Percentiles rank a stretch among this genome's conserved stretches.
Evolutionary conservation across 2,329 filamentous ascomycete genomes (phyloP).

Genomic region (Ophiostoma triangulosporum): DNA sequence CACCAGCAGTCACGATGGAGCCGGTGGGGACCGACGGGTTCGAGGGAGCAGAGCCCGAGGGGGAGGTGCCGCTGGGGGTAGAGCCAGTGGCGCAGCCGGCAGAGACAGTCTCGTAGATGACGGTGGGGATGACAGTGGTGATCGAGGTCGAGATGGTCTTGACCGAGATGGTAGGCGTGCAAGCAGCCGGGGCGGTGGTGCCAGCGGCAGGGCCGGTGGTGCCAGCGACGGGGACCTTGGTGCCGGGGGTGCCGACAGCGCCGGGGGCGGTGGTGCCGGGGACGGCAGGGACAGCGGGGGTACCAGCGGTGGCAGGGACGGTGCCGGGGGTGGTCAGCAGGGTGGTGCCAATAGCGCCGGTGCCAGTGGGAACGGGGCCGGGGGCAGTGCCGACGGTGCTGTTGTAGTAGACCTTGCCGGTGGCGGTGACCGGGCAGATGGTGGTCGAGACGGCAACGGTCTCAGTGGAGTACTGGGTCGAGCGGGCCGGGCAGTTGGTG

Average conservation of each 20-base stretch:
- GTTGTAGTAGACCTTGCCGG: constrained; percentile 13
- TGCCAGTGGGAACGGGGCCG: neutral
- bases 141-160: constrained; percentile 41
- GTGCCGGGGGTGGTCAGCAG: constrained; percentile 21
- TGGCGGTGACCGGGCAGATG: constrained; percentile 22
- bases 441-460: constrained; percentile 32
- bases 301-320: constrained; percentile 6
- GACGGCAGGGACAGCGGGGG: neutral
- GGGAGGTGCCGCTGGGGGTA: constrained; percentile 10
- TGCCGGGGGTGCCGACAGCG: neutral
- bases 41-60: constrained; percentile 20
- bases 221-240: constrained; percentile 3
- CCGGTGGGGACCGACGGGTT: constrained; percentile 15
- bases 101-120: constrained; percentile 36
- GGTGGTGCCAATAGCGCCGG: constrained; percentile 16
- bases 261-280: constrained; percentile 1
- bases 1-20: constrained; percentile 34
- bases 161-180: constrained; percentile 27
- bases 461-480: constrained; percentile 25
- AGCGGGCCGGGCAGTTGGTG: constrained; percentile 41
- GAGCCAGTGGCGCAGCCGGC: constrained; percentile 26
- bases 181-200: constrained; percentile 18
- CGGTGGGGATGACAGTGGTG: constrained; percentile 41
- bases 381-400: constrained; percentile 5
- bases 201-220: constrained; percentile 28